phyloP scores from a whole-genome alignment of 768 basidiomycete genomes.

The Imleria badia region DNA sequence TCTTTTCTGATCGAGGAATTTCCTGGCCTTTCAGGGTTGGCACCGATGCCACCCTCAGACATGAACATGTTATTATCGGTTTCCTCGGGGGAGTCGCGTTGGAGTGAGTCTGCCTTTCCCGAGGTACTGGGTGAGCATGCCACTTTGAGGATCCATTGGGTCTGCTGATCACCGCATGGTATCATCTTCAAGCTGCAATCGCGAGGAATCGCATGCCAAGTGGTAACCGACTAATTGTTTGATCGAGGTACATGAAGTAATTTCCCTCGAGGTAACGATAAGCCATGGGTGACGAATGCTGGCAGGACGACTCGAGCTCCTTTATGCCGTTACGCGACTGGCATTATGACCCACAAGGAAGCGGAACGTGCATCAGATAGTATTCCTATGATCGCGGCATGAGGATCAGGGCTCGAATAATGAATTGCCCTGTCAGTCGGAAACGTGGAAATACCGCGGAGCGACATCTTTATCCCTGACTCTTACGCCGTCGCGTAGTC shows the following conservation, averaged over 20 bases:
- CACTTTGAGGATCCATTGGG: background rate
- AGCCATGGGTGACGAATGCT: background rate
- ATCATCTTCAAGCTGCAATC: background rate
- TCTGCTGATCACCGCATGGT: background rate
- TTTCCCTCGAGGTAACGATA: conserved; percentile 9
- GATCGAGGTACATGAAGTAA: conserved; percentile 4
- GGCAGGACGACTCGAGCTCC: background rate
- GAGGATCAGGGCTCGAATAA: conserved; percentile 21
- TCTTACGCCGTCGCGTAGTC: background rate
- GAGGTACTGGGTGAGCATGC: conserved; percentile 4
- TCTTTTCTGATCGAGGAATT: background rate
- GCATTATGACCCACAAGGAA: background rate
- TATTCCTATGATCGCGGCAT: conserved; percentile 1
- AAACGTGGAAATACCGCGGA: conserved; percentile 17
- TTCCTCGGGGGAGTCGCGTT: background rate
- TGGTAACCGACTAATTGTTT: background rate
- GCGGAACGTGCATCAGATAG: background rate
- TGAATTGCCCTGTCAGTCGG: background rate
- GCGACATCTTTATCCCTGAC: background rate
- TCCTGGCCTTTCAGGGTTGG: background rate
- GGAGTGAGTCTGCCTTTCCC: background rate
- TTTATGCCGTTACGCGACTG: conserved; percentile 2
- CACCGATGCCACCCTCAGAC: background rate
- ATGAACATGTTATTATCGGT: background rate
- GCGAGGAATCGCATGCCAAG: background rate